Evolutionary conservation across 768 basidiomycete species (phyloP).

Genomic region (Lentinula boryana): DNA sequence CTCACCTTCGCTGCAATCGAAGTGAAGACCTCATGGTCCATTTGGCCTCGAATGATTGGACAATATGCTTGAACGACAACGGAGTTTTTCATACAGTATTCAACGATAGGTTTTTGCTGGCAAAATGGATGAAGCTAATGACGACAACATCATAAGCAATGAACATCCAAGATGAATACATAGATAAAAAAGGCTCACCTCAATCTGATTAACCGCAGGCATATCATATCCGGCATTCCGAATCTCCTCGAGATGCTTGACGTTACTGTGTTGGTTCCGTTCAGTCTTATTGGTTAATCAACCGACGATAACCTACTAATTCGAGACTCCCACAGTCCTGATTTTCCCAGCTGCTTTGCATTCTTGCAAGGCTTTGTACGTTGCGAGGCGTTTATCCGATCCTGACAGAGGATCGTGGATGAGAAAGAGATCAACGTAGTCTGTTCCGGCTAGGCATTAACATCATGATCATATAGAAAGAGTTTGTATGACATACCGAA

Average conservation of each 20-base stretch:
- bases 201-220: constrained; percentile 79
- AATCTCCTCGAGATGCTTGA: constrained; percentile 75
- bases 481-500: constrained; percentile 38
- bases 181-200: constrained; percentile 34
- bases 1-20: constrained; percentile 56
- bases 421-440: constrained; percentile 69
- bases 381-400: constrained; percentile 55
- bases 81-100: constrained; percentile 56
- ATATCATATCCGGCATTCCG: constrained; percentile 50
- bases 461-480: not conserved
- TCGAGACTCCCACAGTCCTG: constrained; percentile 73
- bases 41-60: constrained; percentile 60
- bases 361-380: constrained; percentile 65
- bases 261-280: constrained; percentile 33
- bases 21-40: constrained; percentile 48
- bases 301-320: constrained; percentile 49
- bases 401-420: constrained; percentile 73
- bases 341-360: constrained; percentile 62
- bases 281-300: not conserved
- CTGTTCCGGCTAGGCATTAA: constrained; percentile 22
- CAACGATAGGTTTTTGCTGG: constrained; percentile 74
- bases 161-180: not conserved
- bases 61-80: constrained; percentile 74
- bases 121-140: constrained; percentile 75
- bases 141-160: not conserved